Evolutionary conservation across 345 rosid genomes (phyloP).

Genomic region (Cardamine occulta): DNA sequence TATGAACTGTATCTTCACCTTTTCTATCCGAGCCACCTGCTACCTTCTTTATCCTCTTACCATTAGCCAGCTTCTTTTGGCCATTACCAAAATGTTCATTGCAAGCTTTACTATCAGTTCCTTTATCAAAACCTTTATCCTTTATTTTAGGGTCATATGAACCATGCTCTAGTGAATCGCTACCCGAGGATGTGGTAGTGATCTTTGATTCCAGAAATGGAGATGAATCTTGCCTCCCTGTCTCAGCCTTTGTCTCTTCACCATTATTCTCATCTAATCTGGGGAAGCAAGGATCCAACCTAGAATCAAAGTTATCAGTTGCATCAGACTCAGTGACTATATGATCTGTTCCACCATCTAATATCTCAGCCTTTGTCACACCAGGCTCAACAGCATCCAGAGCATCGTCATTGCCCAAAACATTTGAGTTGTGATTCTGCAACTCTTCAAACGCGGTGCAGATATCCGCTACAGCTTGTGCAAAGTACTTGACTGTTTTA

Average conservation of each 20-base stretch:
- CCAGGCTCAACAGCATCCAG: constrained; percentile 53
- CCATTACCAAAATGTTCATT: constrained; percentile 47
- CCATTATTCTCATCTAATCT: constrained; percentile 46
- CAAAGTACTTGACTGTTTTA: constrained; percentile 69
- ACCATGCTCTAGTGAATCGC: constrained; percentile 42
- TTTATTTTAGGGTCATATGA: constrained; percentile 41
- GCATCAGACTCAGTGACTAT: constrained; percentile 47
- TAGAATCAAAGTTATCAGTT: constrained; percentile 46
- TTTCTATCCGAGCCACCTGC: constrained; percentile 41
- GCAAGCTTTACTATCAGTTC: constrained; percentile 37
- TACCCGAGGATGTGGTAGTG: constrained; percentile 45
- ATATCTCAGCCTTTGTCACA: constrained; percentile 49
- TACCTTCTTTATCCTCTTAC: constrained; percentile 49
- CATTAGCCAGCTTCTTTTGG: constrained; percentile 46
- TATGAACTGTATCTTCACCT: constrained; percentile 45
- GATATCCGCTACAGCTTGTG: constrained; percentile 86
- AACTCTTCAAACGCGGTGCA: constrained; percentile 74
- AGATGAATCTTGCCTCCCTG: constrained; percentile 47
- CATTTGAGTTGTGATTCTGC: constrained; percentile 55
- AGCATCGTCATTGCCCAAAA: constrained; percentile 50
- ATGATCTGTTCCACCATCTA: constrained; percentile 36
- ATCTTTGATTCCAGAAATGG: constrained; percentile 49
- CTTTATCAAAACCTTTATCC: constrained; percentile 50
- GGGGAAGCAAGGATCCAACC: constrained; percentile 45
- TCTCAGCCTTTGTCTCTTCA: constrained; percentile 54